These are phyloP conservation scores for Saccharomycopsis hybrid DNA, from an alignment of 1,139 yeast species.

Conservation along the genomic window DNA sequence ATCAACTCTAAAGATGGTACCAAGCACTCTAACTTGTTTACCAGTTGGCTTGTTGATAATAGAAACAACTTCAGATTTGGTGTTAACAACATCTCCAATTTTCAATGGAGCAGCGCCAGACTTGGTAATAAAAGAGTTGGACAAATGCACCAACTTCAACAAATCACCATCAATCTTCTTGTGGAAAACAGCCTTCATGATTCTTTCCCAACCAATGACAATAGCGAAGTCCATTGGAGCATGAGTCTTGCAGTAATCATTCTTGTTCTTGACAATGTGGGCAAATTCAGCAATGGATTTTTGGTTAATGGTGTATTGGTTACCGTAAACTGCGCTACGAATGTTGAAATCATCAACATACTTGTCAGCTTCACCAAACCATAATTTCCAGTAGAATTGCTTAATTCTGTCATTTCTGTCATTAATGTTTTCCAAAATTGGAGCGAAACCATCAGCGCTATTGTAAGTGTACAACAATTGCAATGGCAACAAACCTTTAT, in stretches of 20 bases:
- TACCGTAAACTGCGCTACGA: conserved; percentile 47
- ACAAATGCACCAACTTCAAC: conserved; percentile 86
- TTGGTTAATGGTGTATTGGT: conserved; percentile 60
- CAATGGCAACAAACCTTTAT: conserved; percentile 64
- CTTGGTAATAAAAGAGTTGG: conserved; percentile 89
- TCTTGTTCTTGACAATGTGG: conserved; percentile 91
- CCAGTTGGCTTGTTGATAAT: conserved; percentile 90
- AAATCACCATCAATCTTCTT: conserved; percentile 93
- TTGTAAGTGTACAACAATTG: conserved; percentile 73
- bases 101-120: conserved; percentile 78
- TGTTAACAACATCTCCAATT: conserved; percentile 79
- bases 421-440: conserved; percentile 83
- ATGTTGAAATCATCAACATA: conserved; percentile 56
- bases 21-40: conserved; percentile 92
- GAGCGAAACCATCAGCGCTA: conserved; percentile 89
- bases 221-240: conserved; percentile 99
- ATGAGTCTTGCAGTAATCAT: conserved; percentile 39
- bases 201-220: conserved; percentile 97
- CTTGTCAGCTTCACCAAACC: conserved; percentile 79
- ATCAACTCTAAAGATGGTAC: conserved; percentile 62
- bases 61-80: conserved; percentile 80
- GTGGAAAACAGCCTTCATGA: conserved; percentile 96
- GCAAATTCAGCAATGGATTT: conserved; percentile 87
- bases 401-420: conserved; percentile 91
- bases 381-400: conserved; percentile 93